Percentiles rank a stretch among this genome's conserved stretches.
phyloP scores from a whole-genome alignment of 371 early-diverging fungal genomes.

The Apophysomyces sp. region DNA sequence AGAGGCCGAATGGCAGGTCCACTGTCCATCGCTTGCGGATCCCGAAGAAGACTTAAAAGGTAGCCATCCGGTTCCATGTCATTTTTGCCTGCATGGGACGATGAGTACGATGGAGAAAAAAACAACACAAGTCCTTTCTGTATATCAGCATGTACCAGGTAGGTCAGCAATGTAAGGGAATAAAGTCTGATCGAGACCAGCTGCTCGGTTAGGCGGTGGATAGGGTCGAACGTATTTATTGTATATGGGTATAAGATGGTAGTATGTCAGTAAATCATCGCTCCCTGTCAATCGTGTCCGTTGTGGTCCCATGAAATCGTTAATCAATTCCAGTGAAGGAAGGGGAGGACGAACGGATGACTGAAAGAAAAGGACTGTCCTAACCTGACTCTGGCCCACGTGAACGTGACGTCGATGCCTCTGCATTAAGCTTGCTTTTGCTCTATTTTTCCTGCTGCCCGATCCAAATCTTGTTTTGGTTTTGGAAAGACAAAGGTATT shows the following conservation, averaged over 20 bases:
- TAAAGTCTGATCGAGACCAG: constrained; percentile 43
- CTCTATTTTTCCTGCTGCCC: too few relatives aligned
- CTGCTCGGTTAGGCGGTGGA: constrained; percentile 38
- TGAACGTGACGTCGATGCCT: too few relatives aligned
- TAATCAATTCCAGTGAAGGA: too few relatives aligned
- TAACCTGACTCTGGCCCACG: too few relatives aligned
- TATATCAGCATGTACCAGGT: constrained; percentile 53
- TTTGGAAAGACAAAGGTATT: too few relatives aligned
- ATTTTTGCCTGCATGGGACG: constrained; percentile 25
- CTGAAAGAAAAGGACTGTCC: too few relatives aligned
- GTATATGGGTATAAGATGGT: constrained; percentile 56
- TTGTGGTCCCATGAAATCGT: not conserved
- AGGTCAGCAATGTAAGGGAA: constrained; percentile 52
- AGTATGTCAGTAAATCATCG: constrained; percentile 56
- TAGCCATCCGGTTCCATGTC: constrained; percentile 42
- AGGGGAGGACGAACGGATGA: not conserved
- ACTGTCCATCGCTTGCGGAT: constrained; percentile 38
- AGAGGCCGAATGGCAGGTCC: constrained; percentile 35
- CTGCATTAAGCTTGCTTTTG: too few relatives aligned
- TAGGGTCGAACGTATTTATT: constrained; percentile 56
- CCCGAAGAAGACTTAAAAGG: constrained; percentile 37
- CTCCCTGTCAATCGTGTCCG: constrained; percentile 44
- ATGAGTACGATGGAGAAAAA: too few relatives aligned
- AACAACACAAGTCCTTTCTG: too few relatives aligned
- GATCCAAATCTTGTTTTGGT: too few relatives aligned